Evolutionary conservation across 2,329 filamentous ascomycete species (phyloP), one percentile per base, ranked within the genome.

Genomic region (Penicillium decumbens): DNA sequence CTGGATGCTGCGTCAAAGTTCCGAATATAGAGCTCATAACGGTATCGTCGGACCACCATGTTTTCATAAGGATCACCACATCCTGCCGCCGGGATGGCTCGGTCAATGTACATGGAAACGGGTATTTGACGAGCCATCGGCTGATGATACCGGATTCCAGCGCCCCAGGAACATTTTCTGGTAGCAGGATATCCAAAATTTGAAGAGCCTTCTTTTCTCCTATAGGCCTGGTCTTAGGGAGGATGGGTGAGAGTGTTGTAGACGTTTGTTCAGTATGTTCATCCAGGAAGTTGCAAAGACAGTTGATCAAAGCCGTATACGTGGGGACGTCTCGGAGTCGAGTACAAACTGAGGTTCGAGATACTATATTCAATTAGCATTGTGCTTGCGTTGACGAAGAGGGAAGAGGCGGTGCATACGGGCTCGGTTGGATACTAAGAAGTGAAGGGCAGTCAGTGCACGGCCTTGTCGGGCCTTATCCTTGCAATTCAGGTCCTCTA

Each of bases 111-210:
- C 85, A 87, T 75, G 87, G 74, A 43, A 77, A 90, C 6, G 82
- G 80, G 65, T 90, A 88, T 59, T 80, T 82, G 29, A 75, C 79
- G n/a, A 91, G 77, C 87, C 87, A 91, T 48, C 80, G 82, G 52
- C 85, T 82, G 33, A 91, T 77, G 54, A 91, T 81, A 6, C 78
- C 77, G 32, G 84, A 82, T 63, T 81, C 71, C 15, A 89, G 69
- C 45, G 77, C 77, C 24, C 77, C 75, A 1, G 78, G 71, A 15
- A 80, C 78, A 57, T 81, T 80, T 53, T 80, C 79, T 51, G 76
- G 77, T n/a, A 85, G 74, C 2, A 89, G 71, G 6, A 71, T 62
- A 59, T 87, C 83, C 56, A 89, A 81, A 20, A 84, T 76, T 1
- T 60, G 63, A 10, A 77, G 54, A 0, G 73, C 68, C 45, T 72